A percentile compares a stretch with the other conserved stretches of the same genome.
Evolutionary conservation across 441 rosid species (phyloP).

Genomic region (Manihot esculenta): DNA sequence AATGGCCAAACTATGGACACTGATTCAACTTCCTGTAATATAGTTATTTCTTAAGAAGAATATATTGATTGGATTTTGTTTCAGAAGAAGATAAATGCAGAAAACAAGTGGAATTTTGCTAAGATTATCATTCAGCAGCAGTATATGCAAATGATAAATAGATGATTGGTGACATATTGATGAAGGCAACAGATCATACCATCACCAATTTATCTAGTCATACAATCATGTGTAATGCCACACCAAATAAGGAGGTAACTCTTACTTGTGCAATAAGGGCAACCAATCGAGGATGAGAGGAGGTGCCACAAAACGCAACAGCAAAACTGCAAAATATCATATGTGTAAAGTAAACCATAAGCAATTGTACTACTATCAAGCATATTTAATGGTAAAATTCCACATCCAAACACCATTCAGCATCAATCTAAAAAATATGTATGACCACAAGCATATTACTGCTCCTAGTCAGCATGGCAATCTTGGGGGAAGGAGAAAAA

Average conservation of each 20-base stretch:
- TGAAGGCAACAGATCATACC: constrained; percentile 4
- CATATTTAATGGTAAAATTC: neutral
- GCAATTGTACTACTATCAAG: neutral
- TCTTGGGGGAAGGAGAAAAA: too few species aligned
- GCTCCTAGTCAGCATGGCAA: neutral
- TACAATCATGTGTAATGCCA: constrained; percentile 1
- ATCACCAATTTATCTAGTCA: neutral
- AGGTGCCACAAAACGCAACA: constrained; percentile 76
- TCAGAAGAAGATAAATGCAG: neutral
- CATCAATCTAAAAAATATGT: neutral
- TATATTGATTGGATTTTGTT: neutral
- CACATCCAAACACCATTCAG: neutral
- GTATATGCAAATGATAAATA: neutral
- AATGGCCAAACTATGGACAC: neutral
- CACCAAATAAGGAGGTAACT: constrained; percentile 9
- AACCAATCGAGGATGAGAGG: constrained; percentile 72
- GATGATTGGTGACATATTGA: neutral
- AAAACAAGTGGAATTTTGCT: neutral
- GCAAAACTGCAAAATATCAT: constrained; percentile 61
- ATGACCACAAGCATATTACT: neutral
- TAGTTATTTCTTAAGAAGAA: neutral
- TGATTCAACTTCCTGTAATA: neutral
- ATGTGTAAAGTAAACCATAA: constrained; percentile 6
- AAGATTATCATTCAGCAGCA: neutral
- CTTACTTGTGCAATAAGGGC: constrained; percentile 97